Conservation (phyloP, 2,329 filamentous ascomycete genomes). For the Trichocomaceae sp. region DNA sequence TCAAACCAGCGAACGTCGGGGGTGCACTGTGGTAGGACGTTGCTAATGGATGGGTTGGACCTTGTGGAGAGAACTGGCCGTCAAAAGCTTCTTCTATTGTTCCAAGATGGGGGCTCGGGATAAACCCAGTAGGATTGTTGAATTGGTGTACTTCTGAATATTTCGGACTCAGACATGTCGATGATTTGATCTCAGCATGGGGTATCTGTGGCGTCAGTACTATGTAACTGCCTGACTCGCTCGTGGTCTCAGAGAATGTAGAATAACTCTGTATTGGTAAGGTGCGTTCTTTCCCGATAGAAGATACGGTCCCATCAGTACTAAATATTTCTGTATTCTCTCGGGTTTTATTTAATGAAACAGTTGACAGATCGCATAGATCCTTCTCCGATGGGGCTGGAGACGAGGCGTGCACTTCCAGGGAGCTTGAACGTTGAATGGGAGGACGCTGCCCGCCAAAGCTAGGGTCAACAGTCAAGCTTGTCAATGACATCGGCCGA, state of each 20-base stretch:
- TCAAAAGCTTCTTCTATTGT: background rate
- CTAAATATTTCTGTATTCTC: background rate
- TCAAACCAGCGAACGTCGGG: background rate
- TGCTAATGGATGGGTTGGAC: background rate
- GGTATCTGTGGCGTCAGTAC: background rate
- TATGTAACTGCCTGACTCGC: background rate
- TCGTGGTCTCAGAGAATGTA: background rate
- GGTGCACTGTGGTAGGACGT: background rate
- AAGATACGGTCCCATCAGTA: background rate
- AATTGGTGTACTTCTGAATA: background rate
- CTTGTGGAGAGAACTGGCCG: background rate
- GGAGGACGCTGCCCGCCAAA: background rate
- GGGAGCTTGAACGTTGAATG: constrained; percentile 9
- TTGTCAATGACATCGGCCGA: background rate
- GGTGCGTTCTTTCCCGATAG: background rate
- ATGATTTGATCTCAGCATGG: background rate
- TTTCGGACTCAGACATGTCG: background rate
- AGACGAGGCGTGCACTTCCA: constrained; percentile 10
- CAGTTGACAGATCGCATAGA: background rate
- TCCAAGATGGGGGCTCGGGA: constrained; percentile 1
- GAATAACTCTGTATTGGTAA: background rate
- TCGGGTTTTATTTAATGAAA: background rate
- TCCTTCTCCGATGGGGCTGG: background rate
- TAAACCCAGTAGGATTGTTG: background rate
- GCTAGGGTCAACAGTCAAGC: background rate